Percentiles rank a stretch among this genome's conserved stretches.
Evolutionary conservation across 352 stramenopile genomes (phyloP).

Genomic region (Phytophthora sp.): DNA sequence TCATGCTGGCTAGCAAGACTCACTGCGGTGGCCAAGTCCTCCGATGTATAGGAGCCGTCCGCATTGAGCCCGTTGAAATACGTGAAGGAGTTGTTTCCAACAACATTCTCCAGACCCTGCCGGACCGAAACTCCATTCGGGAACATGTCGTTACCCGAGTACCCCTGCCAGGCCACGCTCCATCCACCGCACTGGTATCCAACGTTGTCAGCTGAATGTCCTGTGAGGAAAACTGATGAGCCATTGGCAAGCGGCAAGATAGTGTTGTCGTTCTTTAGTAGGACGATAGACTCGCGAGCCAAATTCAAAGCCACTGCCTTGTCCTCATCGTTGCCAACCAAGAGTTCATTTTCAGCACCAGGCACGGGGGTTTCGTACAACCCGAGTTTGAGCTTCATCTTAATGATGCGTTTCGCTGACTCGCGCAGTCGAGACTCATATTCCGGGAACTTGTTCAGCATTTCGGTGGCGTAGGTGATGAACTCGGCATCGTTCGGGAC

Average conservation of each 20-base stretch:
- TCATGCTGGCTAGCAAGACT: conserved; percentile 45
- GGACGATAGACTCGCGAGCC: conserved; percentile 77
- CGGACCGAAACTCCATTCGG: conserved; percentile 64
- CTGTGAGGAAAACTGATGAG: conserved; percentile 67
- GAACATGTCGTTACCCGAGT: conserved; percentile 66
- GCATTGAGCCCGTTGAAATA: conserved; percentile 66
- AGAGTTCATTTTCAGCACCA: conserved; percentile 36
- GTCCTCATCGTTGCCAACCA: conserved; percentile 55
- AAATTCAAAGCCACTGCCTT: conserved; percentile 57
- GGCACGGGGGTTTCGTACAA: conserved; percentile 73
- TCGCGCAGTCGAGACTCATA: conserved; percentile 49
- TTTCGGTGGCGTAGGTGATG: conserved; percentile 53
- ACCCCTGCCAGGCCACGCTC: conserved; percentile 87
- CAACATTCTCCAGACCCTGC: conserved; percentile 47
- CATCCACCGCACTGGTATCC: conserved; percentile 79
- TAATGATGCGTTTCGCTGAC: conserved; percentile 69
- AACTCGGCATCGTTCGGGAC: conserved; percentile 56
- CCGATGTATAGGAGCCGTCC: conserved; percentile 48
- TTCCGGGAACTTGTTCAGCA: conserved; percentile 44
- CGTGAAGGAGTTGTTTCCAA: conserved; percentile 31
- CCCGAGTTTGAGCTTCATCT: conserved; percentile 77
- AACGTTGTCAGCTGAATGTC: conserved; percentile 65
- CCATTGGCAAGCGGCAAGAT: conserved; percentile 51
- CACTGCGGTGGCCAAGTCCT: conserved; percentile 63
- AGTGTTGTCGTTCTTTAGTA: conserved; percentile 77